A percentile compares a stretch with the other conserved stretches of the same genome.
These are phyloP conservation scores for Aspergillus affinis DNA, from an alignment of 495 filamentous ascomycete genomes.

Conservation along the genomic window DNA sequence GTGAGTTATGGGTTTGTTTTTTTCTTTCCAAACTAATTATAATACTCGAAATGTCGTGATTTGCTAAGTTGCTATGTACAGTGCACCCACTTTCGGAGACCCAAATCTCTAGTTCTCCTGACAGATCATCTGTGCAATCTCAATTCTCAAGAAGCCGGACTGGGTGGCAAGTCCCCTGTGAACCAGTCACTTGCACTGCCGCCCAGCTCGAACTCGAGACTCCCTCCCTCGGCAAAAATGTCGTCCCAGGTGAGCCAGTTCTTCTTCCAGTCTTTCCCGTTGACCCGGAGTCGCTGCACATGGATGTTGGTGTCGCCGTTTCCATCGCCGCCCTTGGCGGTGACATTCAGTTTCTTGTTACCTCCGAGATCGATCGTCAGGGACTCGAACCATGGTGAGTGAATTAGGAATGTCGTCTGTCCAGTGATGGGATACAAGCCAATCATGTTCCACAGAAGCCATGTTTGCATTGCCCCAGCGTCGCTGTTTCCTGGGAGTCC, in stretches of 20 bases:
- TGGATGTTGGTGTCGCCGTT: constrained; percentile 39
- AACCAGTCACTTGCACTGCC: constrained; percentile 45
- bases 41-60: background rate
- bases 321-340: constrained; percentile 36
- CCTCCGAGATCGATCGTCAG: constrained; percentile 49
- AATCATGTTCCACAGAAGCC: constrained; percentile 61
- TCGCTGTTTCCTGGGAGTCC: constrained; percentile 61
- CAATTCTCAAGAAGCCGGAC: constrained; percentile 42
- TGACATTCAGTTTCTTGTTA: constrained; percentile 46
- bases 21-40: background rate
- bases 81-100: background rate
- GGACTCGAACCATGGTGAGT: constrained; percentile 54
- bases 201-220: constrained; percentile 54
- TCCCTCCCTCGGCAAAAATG: constrained; percentile 53
- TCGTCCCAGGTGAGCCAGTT: constrained; percentile 57
- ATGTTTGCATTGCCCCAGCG: constrained; percentile 60
- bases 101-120: background rate
- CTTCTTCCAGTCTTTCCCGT: constrained; percentile 49
- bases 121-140: constrained; percentile 3
- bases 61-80: constrained; percentile 5
- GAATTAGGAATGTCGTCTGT: constrained; percentile 56
- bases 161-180: constrained; percentile 51
- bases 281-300: constrained; percentile 51
- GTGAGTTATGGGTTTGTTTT: background rate
- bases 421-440: constrained; percentile 57